Evolutionary conservation across 2,329 filamentous ascomycete species (phyloP).

Genomic region (Ophioceras dolichostomum): DNA sequence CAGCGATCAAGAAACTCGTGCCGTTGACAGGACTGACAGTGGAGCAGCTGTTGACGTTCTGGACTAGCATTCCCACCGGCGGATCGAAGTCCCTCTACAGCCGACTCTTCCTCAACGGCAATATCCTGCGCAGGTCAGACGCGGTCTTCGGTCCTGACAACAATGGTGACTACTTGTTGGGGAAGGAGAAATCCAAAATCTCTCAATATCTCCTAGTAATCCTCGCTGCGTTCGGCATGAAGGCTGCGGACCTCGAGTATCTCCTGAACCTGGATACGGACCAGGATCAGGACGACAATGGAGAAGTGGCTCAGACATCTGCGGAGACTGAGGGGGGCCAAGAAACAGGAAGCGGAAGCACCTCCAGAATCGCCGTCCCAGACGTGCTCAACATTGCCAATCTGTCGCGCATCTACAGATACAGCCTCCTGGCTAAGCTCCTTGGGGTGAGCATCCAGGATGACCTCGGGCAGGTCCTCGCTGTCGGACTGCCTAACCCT

Average conservation of each 20-base stretch:
- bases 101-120: background rate
- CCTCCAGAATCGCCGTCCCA: background rate
- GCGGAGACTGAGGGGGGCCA: too few relatives aligned
- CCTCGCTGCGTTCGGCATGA: background rate
- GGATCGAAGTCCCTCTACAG: background rate
- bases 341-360: too few relatives aligned
- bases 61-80: background rate
- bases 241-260: background rate
- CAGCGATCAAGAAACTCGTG: background rate
- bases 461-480: background rate
- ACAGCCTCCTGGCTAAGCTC: background rate
- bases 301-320: too few relatives aligned
- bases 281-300: background rate
- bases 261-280: background rate
- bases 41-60: background rate
- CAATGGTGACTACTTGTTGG: background rate
- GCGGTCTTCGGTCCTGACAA: background rate
- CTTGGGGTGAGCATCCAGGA: background rate
- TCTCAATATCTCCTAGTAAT: background rate
- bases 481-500: background rate
- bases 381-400: background rate
- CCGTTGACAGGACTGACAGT: background rate
- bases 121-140: background rate
- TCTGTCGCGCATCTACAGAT: background rate
- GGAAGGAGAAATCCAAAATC: background rate